phyloP scores from a whole-genome alignment of 1,284 basidiomycete genomes.

The Leccinum glutinopallens region DNA sequence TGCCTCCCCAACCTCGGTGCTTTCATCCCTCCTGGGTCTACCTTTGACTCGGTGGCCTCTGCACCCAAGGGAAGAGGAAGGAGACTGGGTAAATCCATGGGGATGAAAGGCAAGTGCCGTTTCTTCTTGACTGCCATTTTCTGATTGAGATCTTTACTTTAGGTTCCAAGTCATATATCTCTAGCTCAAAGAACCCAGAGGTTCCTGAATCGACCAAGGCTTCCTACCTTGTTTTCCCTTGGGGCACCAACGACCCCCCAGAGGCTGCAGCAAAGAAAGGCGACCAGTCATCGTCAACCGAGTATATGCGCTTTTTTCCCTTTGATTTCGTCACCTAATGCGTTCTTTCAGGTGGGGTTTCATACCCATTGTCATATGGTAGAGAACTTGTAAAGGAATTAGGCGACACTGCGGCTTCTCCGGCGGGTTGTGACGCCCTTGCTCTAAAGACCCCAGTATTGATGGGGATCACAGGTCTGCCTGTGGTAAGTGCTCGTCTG shows the following conservation, averaged over 20 bases:
- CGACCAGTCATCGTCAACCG: no score
- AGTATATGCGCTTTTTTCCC: no score
- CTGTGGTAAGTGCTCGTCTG: no score
- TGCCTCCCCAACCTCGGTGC: slow-evolving; percentile 31
- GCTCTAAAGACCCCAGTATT: no score
- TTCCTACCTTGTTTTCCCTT: slow-evolving; percentile 70
- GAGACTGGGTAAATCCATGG: slow-evolving; percentile 22
- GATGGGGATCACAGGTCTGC: no score
- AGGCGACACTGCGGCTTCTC: no score
- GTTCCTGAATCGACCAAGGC: slow-evolving; percentile 39
- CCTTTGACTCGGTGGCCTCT: slow-evolving; percentile 24
- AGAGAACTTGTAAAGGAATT: no score
- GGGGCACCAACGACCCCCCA: slow-evolving; percentile 75
- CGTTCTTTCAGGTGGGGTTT: no score
- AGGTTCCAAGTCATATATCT: slow-evolving; percentile 16
- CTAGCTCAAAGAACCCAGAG: slow-evolving; percentile 33
- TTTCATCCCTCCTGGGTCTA: slow-evolving; percentile 26
- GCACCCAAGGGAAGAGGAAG: slow-evolving; percentile 10
- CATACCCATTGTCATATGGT: no score
- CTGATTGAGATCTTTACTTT: background rate
- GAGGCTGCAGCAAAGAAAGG: slow-evolving; percentile 50
- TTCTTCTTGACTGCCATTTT: background rate
- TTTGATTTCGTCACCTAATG: no score
- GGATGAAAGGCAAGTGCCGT: slow-evolving; percentile 18
- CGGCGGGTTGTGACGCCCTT: no score